Evolutionary conservation across 805 yeast species (phyloP).

Genomic region (Starmerella etchellsii): DNA sequence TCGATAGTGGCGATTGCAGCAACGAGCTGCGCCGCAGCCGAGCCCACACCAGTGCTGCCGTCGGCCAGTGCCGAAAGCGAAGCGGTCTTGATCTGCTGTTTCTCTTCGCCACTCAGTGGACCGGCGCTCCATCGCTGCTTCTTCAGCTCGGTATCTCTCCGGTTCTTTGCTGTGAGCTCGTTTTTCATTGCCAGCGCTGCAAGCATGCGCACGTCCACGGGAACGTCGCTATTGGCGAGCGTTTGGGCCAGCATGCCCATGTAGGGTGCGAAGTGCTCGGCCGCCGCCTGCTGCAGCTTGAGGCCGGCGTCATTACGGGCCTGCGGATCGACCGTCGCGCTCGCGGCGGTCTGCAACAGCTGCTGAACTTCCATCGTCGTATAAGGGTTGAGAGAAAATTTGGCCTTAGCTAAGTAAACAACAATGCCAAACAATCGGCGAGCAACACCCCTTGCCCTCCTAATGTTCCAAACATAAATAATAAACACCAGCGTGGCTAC

Average conservation of each 20-base stretch:
- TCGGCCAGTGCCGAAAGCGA: constrained; percentile 53
- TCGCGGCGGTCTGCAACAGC: constrained; percentile 18
- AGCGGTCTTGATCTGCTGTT: constrained; percentile 47
- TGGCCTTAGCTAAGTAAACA: constrained; percentile 13
- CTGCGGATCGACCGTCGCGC: constrained; percentile 15
- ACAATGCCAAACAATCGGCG: constrained; percentile 3
- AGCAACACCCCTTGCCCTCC: no score
- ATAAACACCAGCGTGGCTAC: no score
- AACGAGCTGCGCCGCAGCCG: constrained; percentile 81
- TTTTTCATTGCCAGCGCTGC: constrained; percentile 84
- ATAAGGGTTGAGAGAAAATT: background rate
- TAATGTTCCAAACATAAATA: no score
- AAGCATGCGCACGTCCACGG: constrained; percentile 72
- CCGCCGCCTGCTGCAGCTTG: constrained; percentile 57
- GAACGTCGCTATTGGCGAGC: constrained; percentile 40
- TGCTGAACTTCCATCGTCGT: constrained; percentile 16
- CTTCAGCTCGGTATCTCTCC: constrained; percentile 42
- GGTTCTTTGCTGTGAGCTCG: constrained; percentile 72
- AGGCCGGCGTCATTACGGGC: constrained; percentile 15
- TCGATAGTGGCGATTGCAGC: constrained; percentile 97
- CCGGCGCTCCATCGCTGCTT: constrained; percentile 53
- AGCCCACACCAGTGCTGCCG: constrained; percentile 64
- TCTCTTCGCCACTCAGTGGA: constrained; percentile 35
- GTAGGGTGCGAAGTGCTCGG: constrained; percentile 62
- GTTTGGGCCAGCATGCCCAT: constrained; percentile 57